Percentiles rank a stretch among this genome's conserved stretches.
These are phyloP conservation scores for Malbranchea cinnamomea DNA, from an alignment of 2,329 filamentous ascomycete species.

Conservation along the genomic window DNA sequence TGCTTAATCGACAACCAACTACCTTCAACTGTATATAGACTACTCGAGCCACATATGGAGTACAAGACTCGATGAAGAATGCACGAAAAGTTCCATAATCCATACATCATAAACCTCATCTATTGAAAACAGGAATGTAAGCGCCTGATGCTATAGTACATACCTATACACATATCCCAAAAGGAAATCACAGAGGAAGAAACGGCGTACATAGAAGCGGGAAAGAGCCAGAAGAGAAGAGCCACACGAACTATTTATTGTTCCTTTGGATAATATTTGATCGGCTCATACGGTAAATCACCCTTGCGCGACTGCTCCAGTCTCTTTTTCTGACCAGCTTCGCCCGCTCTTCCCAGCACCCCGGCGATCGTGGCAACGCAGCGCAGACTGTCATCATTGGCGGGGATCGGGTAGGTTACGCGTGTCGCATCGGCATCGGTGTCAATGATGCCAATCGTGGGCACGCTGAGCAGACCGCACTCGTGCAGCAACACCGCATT, in stretches of 20 bases:
- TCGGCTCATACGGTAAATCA: constrained; percentile 40
- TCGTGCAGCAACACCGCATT: constrained; percentile 85
- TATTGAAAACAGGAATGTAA: no score
- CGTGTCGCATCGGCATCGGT: constrained; percentile 84
- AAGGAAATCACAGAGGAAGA: no score
- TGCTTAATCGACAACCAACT: no score
- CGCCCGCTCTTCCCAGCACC: constrained; percentile 68
- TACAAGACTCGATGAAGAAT: neutral
- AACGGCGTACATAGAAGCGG: no score
- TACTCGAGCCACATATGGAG: no score
- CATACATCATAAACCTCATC: no score
- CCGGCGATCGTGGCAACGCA: constrained; percentile 69
- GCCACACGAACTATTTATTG: neutral
- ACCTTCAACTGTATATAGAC: no score
- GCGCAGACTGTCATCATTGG: constrained; percentile 90
- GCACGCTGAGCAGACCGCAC: constrained; percentile 74
- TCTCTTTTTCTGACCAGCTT: constrained; percentile 57
- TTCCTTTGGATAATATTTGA: constrained; percentile 5
- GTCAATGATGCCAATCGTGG: constrained; percentile 88
- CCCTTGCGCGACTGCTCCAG: constrained; percentile 48
- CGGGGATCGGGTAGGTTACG: constrained; percentile 92
- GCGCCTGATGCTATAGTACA: no score
- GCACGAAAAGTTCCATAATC: neutral
- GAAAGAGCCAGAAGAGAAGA: no score
- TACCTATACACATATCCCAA: no score